These are phyloP conservation scores for Auxenochlorella pyrenoidosa DNA, from an alignment of 139 green algal genomes.

Conservation along the genomic window DNA sequence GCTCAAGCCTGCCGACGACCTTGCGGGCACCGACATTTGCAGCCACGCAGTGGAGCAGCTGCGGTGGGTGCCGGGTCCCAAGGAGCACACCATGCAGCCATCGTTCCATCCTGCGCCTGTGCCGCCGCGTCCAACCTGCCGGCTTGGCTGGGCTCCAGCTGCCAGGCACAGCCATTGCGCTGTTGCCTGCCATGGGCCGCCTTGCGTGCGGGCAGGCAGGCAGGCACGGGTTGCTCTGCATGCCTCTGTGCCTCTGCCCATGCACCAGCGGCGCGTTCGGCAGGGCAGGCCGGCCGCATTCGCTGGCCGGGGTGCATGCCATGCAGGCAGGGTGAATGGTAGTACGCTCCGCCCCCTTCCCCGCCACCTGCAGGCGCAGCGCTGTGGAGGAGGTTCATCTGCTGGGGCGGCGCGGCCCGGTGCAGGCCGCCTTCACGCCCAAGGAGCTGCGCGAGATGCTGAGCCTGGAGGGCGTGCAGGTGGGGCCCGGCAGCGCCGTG, in stretches of 20 bases:
- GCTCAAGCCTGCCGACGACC: conserved; percentile 62
- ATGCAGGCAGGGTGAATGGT: too few relatives aligned
- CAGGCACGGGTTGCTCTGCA: too few relatives aligned
- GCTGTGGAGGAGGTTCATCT: conserved; percentile 78
- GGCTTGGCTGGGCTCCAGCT: too few relatives aligned
- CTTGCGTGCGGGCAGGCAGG: too few relatives aligned
- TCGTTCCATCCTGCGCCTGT: not conserved
- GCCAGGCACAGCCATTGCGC: too few relatives aligned
- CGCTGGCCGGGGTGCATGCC: not conserved
- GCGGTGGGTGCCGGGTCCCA: not conserved
- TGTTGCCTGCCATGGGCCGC: too few relatives aligned
- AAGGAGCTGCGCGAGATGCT: conserved; percentile 98
- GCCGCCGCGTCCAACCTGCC: too few relatives aligned
- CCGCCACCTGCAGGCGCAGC: conserved; percentile 22
- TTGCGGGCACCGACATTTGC: conserved; percentile 89
- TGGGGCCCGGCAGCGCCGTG: not conserved
- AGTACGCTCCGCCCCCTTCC: not conserved
- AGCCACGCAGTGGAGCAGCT: conserved; percentile 77
- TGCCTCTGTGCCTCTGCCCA: too few relatives aligned
- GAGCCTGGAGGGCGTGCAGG: conserved; percentile 52
- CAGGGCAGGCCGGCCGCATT: too few relatives aligned
- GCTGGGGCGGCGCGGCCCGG: conserved; percentile 85
- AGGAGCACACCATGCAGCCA: too few relatives aligned
- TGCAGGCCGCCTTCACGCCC: conserved; percentile 92
- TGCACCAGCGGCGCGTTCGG: too few relatives aligned